Conservation (phyloP, 495 filamentous ascomycete species). For the Xylaria longipes region DNA sequence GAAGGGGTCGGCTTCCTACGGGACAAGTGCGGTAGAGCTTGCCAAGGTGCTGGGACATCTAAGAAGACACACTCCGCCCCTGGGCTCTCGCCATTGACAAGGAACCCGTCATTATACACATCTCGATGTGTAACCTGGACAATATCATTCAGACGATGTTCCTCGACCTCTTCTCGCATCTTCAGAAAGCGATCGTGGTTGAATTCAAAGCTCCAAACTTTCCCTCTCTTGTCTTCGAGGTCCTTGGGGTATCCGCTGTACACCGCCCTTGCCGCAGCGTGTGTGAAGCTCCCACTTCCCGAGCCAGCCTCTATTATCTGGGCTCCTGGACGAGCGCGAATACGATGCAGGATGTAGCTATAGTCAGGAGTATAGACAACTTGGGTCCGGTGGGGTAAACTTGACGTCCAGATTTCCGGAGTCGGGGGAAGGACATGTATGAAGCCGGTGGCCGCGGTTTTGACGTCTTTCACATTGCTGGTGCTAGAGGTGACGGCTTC, state of each 20-base stretch:
- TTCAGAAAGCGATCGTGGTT: slow-evolving; percentile 78
- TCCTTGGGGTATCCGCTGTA: slow-evolving; percentile 76
- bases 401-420: slow-evolving; percentile 89
- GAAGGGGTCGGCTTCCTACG: slow-evolving; percentile 55
- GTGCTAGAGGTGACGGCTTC: slow-evolving; percentile 33
- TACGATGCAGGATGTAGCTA: slow-evolving; percentile 89
- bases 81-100: slow-evolving; percentile 62
- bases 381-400: slow-evolving; percentile 91
- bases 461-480: slow-evolving; percentile 41
- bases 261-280: slow-evolving; percentile 84
- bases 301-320: slow-evolving; percentile 91
- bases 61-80: slow-evolving; percentile 85
- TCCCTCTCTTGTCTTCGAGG: slow-evolving; percentile 60
- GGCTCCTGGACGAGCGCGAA: slow-evolving; percentile 80
- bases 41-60: slow-evolving; percentile 92
- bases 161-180: slow-evolving; percentile 72
- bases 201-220: slow-evolving; percentile 93
- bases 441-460: slow-evolving; percentile 79
- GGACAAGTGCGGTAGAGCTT: slow-evolving; percentile 83
- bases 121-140: slow-evolving; percentile 89
- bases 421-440: slow-evolving; percentile 90
- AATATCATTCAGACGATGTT: slow-evolving; percentile 73
- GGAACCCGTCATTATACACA: slow-evolving; percentile 87
- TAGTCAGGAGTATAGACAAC: slow-evolving; percentile 98
- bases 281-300: slow-evolving; percentile 94